Conservation (phyloP, 768 basidiomycete genomes). For the Tylopilus sp. region DNA sequence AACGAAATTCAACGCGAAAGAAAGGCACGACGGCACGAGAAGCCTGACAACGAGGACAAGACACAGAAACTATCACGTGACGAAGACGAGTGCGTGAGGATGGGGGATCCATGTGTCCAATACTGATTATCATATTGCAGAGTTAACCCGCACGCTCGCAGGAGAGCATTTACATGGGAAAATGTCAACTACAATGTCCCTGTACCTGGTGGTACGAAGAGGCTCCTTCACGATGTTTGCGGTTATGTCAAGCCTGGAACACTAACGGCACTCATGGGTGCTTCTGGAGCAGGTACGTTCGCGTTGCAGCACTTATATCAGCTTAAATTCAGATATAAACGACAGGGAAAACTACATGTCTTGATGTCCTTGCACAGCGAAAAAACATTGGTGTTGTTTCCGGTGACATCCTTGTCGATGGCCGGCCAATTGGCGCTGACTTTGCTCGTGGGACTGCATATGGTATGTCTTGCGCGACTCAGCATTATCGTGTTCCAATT, state of each 20-base stretch:
- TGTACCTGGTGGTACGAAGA: conserved; percentile 52
- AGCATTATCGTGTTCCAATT: conserved; percentile 20
- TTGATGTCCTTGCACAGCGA: conserved; percentile 69
- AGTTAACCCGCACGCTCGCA: not conserved
- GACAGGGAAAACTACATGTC: conserved; percentile 71
- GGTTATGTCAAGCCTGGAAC: conserved; percentile 86
- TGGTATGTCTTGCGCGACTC: conserved; percentile 39
- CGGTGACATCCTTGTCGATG: conserved; percentile 65
- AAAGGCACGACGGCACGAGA: conserved; percentile 41
- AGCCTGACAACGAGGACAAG: conserved; percentile 27
- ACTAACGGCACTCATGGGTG: conserved; percentile 88
- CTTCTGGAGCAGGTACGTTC: conserved; percentile 64
- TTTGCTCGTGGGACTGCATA: conserved; percentile 75
- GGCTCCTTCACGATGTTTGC: conserved; percentile 69
- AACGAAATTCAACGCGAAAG: conserved; percentile 52
- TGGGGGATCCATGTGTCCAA: not conserved
- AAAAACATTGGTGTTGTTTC: conserved; percentile 66
- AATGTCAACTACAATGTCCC: conserved; percentile 74
- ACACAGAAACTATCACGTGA: conserved; percentile 19
- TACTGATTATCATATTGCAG: conserved; percentile 7
- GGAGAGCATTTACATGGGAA: conserved; percentile 76
- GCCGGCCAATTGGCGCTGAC: conserved; percentile 54
- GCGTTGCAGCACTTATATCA: conserved; percentile 6
- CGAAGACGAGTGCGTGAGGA: conserved; percentile 13
- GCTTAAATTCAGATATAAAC: conserved; percentile 1